phyloP scores from a whole-genome alignment of 768 basidiomycete species.

The Scleroderma citrinum region DNA sequence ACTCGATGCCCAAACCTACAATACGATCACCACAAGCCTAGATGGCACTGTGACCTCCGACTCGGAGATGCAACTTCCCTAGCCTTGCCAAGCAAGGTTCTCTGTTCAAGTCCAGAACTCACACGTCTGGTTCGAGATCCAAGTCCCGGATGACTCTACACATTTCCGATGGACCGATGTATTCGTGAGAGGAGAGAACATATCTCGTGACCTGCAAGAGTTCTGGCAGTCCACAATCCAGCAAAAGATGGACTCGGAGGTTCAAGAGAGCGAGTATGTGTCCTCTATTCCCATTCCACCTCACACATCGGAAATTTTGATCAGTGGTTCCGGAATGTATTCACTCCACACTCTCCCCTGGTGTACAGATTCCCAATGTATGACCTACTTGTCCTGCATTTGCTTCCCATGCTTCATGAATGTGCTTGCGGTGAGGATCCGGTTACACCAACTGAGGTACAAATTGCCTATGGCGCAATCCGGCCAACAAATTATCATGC shows the following conservation, averaged over 20 bases:
- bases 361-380: constrained; percentile 51
- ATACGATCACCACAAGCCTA: no score
- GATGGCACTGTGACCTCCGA: no score
- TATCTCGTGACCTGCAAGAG: constrained; percentile 44
- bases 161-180: constrained; percentile 13
- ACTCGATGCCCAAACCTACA: constrained; percentile 11
- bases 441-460: no score
- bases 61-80: constrained; percentile 1
- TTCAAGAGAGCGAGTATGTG: constrained; percentile 27
- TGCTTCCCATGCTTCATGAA: no score
- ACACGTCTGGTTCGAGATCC: constrained; percentile 34
- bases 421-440: no score
- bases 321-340: no score
- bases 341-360: neutral
- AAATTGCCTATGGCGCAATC: no score
- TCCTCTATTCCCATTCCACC: neutral
- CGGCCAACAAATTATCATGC: no score
- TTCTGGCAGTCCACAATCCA: constrained; percentile 39
- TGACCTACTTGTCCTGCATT: constrained; percentile 50
- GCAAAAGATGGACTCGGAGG: constrained; percentile 30
- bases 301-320: neutral
- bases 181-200: constrained; percentile 41
- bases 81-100: constrained; percentile 28
- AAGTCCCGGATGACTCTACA: constrained; percentile 14
- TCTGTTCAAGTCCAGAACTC: constrained; percentile 27